Evolutionary conservation across 2,329 filamentous ascomycete species (phyloP).

Genomic region (Xylaria sp.): DNA sequence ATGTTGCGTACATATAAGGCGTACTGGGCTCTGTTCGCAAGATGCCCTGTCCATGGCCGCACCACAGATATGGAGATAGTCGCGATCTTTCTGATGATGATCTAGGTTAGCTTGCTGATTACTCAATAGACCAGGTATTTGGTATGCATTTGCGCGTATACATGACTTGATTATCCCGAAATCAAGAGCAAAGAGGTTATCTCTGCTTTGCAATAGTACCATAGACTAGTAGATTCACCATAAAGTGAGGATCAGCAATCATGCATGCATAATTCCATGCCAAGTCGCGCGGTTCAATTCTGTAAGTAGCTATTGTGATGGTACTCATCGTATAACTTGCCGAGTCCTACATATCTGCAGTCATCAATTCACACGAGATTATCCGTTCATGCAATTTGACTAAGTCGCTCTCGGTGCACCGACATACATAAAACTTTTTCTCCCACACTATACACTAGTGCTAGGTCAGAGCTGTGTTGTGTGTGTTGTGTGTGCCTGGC

Average conservation of each 20-base stretch:
- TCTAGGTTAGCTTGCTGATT: slow-evolving; percentile 24
- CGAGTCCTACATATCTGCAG: slow-evolving; percentile 33
- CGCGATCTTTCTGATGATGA: background rate
- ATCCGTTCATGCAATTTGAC: slow-evolving; percentile 31
- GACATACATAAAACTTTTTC: slow-evolving; percentile 1
- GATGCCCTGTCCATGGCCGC: background rate
- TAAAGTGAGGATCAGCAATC: slow-evolving; percentile 33
- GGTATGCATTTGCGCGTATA: background rate
- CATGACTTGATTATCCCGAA: slow-evolving; percentile 10
- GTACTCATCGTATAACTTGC: slow-evolving; percentile 26
- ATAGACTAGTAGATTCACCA: background rate
- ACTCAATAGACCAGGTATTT: background rate
- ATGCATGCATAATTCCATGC: slow-evolving; percentile 35
- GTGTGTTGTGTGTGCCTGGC: background rate
- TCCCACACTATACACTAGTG: background rate
- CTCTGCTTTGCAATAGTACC: background rate
- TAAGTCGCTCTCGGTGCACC: slow-evolving; percentile 8
- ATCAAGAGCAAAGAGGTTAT: background rate
- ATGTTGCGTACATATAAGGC: background rate
- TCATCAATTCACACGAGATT: slow-evolving; percentile 33
- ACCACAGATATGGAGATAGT: slow-evolving; percentile 5
- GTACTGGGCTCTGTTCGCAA: background rate
- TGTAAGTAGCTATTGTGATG: background rate
- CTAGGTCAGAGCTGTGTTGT: background rate
- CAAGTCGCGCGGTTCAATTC: slow-evolving; percentile 20